Evolutionary conservation across 2,329 filamentous ascomycete species (phyloP).

Genomic region (Furcasterigmium sp.): DNA sequence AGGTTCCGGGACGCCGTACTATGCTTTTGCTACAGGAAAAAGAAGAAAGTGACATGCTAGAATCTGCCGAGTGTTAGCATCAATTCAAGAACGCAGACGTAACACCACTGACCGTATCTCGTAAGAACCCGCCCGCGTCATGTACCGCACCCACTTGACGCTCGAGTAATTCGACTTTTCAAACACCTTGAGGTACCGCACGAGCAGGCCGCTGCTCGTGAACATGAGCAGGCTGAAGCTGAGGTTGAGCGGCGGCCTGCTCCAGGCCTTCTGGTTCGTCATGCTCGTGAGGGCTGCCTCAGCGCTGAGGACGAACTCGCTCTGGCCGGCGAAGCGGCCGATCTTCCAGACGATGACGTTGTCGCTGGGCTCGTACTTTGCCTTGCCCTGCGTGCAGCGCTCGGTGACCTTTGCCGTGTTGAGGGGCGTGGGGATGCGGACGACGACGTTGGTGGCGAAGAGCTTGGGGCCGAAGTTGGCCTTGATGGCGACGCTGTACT

Average conservation of each 20-base stretch:
- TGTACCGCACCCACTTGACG: slow-evolving; percentile 98
- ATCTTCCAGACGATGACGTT: slow-evolving; percentile 99
- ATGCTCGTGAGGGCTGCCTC: slow-evolving; percentile 92
- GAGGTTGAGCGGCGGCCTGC: slow-evolving; percentile 82
- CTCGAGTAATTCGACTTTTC: slow-evolving; percentile 99
- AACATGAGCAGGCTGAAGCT: slow-evolving; percentile 97
- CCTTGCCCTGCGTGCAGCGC: slow-evolving; percentile 90
- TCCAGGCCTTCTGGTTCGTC: slow-evolving; percentile 98
- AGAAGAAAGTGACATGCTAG: background rate
- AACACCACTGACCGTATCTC: slow-evolving; percentile 72
- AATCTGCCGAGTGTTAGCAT: background rate
- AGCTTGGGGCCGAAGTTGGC: slow-evolving; percentile 96
- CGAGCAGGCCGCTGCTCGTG: slow-evolving; percentile 85
- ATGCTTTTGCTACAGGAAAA: slow-evolving; percentile 4
- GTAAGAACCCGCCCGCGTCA: slow-evolving; percentile 96
- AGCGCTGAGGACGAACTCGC: slow-evolving; percentile 89
- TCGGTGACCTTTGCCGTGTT: slow-evolving; percentile 95
- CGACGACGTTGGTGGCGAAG: slow-evolving; percentile 92
- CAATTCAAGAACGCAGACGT: background rate
- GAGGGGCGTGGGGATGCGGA: slow-evolving; percentile 90
- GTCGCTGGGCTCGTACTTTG: slow-evolving; percentile 96
- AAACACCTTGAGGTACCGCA: slow-evolving; percentile 96
- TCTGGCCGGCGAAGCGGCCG: slow-evolving; percentile 94
- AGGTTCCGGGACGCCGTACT: slow-evolving; percentile 3
- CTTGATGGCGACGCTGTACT: slow-evolving; percentile 96